Evolutionary conservation across 176 grass and related monocot genomes (phyloP).

Genomic region (Oryza glumipatula): DNA sequence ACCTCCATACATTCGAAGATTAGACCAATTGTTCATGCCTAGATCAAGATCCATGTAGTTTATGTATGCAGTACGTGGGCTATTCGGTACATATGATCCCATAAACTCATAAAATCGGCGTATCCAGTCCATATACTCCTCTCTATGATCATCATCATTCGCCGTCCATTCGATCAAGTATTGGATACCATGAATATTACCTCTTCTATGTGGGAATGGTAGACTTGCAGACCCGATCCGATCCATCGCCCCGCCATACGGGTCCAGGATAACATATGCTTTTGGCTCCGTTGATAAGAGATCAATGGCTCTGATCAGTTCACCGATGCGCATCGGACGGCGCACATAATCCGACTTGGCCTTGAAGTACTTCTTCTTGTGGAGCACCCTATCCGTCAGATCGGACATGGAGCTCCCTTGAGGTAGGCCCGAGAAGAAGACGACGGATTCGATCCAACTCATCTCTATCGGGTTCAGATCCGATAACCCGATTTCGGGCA

Average conservation of each 20-base stretch:
- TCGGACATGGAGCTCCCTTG: slow-evolving; percentile 48
- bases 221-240: slow-evolving; percentile 36
- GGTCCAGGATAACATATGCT: slow-evolving; percentile 75
- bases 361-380: slow-evolving; percentile 72
- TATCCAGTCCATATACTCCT: slow-evolving; percentile 66
- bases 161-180: slow-evolving; percentile 58
- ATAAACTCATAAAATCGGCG: slow-evolving; percentile 54
- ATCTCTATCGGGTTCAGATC: slow-evolving; percentile 48
- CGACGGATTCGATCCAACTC: slow-evolving; percentile 80
- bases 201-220: slow-evolving; percentile 69
- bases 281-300: slow-evolving; percentile 53
- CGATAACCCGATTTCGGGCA: slow-evolving; percentile 45
- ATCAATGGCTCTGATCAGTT: slow-evolving; percentile 17
- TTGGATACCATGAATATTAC: slow-evolving; percentile 69
- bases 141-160: neutral
- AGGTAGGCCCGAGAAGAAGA: slow-evolving; percentile 70
- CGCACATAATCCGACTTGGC: slow-evolving; percentile 77
- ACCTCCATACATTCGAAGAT: neutral
- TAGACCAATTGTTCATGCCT: slow-evolving; percentile 31
- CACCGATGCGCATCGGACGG: slow-evolving; percentile 14
- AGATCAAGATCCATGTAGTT: slow-evolving; percentile 94
- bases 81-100: slow-evolving; percentile 40
- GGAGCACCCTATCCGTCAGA: slow-evolving; percentile 47
- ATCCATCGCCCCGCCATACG: slow-evolving; percentile 78
- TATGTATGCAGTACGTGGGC: slow-evolving; percentile 59